Evolutionary conservation across 352 stramenopile genomes (phyloP).

Genomic region (Pythium pyrilobum): DNA sequence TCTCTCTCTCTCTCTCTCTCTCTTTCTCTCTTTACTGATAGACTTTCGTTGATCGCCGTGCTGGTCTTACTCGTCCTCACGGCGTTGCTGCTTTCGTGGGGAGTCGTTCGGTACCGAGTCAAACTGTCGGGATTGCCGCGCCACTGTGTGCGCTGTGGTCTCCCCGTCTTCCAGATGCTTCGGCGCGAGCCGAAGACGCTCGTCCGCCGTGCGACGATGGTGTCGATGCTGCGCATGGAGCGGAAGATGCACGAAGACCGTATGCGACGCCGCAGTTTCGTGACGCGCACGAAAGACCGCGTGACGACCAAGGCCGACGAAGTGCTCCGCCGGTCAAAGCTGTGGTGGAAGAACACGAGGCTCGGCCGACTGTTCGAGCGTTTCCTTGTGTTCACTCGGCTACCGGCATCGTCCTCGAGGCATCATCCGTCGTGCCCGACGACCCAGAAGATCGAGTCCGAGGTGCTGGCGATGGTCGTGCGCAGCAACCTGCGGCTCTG

Average conservation of each 20-base stretch:
- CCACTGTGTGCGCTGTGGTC: slow-evolving; percentile 49
- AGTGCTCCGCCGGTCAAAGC: slow-evolving; percentile 1
- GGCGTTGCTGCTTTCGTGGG: slow-evolving; percentile 37
- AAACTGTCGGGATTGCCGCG: slow-evolving; percentile 46
- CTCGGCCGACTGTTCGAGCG: slow-evolving; percentile 18
- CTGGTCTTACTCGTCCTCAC: slow-evolving; percentile 33
- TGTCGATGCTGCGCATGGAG: slow-evolving; percentile 41
- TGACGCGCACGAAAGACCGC: slow-evolving; percentile 23
- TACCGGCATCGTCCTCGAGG: slow-evolving; percentile 40
- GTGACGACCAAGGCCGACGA: slow-evolving; percentile 10
- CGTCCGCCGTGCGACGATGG: slow-evolving; percentile 27
- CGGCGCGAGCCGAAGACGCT: slow-evolving; percentile 23
- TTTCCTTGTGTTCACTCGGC: slow-evolving; percentile 22
- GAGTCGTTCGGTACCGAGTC: slow-evolving; percentile 50
- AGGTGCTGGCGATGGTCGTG: slow-evolving; percentile 57
- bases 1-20: too few species aligned
- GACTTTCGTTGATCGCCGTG: slow-evolving; percentile 35
- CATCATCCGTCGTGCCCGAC: slow-evolving; percentile 48
- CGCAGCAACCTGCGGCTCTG: slow-evolving; percentile 67
- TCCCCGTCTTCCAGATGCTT: slow-evolving; percentile 51
- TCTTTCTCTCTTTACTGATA: slow-evolving; percentile 7
- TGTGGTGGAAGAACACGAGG: slow-evolving; percentile 20
- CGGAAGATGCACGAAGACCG: slow-evolving; percentile 18
- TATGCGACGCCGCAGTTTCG: slow-evolving; percentile 16
- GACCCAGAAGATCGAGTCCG: slow-evolving; percentile 37